Evolutionary conservation across 2,329 filamentous ascomycete genomes (phyloP).

Genomic region (Cladosporium sp.): DNA sequence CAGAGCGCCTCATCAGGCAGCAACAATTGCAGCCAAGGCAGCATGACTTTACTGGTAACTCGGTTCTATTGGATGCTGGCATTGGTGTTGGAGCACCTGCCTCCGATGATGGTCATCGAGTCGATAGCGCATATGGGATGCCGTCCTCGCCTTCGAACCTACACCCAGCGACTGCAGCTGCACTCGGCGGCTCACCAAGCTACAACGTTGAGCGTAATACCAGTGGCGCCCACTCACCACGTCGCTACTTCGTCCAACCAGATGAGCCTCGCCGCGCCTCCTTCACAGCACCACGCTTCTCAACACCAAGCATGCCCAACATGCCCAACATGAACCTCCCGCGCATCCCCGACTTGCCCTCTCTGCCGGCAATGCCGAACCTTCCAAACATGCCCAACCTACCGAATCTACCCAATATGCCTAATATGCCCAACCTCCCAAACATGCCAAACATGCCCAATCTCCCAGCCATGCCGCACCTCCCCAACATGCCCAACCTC

Average conservation of each 20-base stretch:
- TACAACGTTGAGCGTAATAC: conserved; percentile 23
- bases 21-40: conserved; percentile 31
- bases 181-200: conserved; percentile 21
- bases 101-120: conserved; percentile 24
- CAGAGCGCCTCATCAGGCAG: conserved; percentile 35
- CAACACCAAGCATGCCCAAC: conserved; percentile 33
- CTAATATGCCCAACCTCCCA: conserved; percentile 32
- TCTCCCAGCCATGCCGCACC: conserved; percentile 14
- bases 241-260: conserved; percentile 36
- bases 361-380: conserved; percentile 32
- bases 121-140: conserved; percentile 25
- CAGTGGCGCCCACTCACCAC: conserved; percentile 31
- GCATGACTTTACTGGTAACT: conserved; percentile 39
- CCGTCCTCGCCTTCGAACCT: conserved; percentile 25
- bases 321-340: conserved; percentile 24
- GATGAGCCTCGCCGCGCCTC: conserved; percentile 27
- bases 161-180: conserved; percentile 18
- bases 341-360: conserved; percentile 18
- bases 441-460: conserved; percentile 23
- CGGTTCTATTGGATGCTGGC: conserved; percentile 36
- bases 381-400: conserved; percentile 36
- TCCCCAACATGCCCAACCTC: conserved; percentile 20
- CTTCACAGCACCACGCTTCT: conserved; percentile 28
- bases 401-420: conserved; percentile 21
- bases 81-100: conserved; percentile 28